phyloP scores from a whole-genome alignment of 495 filamentous ascomycete species.

The Chaetomium tenue region DNA sequence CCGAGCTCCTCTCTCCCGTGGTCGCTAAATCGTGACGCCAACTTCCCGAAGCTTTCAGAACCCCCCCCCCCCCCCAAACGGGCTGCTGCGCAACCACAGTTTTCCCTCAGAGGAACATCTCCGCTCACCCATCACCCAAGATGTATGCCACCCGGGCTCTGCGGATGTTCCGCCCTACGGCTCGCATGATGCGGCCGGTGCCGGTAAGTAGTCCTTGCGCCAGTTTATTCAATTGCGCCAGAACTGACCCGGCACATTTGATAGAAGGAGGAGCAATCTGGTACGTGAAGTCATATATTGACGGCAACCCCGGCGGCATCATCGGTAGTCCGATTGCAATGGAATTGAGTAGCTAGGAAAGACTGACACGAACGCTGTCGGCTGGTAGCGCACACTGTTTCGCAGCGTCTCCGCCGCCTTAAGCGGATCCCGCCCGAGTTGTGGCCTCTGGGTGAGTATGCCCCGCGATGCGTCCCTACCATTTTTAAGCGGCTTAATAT shows the following conservation, averaged over 20 bases:
- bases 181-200: slow-evolving; percentile 69
- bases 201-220: slow-evolving; percentile 62
- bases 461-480: slow-evolving; percentile 9
- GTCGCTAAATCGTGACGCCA: slow-evolving; percentile 19
- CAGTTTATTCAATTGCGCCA: slow-evolving; percentile 31
- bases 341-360: neutral
- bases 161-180: slow-evolving; percentile 56
- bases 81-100: slow-evolving; percentile 18
- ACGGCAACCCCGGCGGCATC: slow-evolving; percentile 8
- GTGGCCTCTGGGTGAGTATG: slow-evolving; percentile 89
- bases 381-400: slow-evolving; percentile 85
- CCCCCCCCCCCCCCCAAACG: slow-evolving; percentile 14
- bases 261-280: slow-evolving; percentile 80
- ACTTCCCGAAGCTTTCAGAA: slow-evolving; percentile 21
- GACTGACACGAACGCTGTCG: slow-evolving; percentile 27
- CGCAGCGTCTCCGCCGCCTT: slow-evolving; percentile 80
- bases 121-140: slow-evolving; percentile 37
- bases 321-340: neutral
- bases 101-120: slow-evolving; percentile 29
- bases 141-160: slow-evolving; percentile 68
- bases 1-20: slow-evolving; percentile 25
- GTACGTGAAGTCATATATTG: slow-evolving; percentile 56
- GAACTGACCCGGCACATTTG: slow-evolving; percentile 37
- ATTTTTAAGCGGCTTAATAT: neutral
- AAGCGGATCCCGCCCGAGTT: slow-evolving; percentile 91